Percentiles rank a stretch among this genome's conserved stretches.
phyloP scores from a whole-genome alignment of 2,329 filamentous ascomycete genomes.

The Cadophora luteo-olivacea region DNA sequence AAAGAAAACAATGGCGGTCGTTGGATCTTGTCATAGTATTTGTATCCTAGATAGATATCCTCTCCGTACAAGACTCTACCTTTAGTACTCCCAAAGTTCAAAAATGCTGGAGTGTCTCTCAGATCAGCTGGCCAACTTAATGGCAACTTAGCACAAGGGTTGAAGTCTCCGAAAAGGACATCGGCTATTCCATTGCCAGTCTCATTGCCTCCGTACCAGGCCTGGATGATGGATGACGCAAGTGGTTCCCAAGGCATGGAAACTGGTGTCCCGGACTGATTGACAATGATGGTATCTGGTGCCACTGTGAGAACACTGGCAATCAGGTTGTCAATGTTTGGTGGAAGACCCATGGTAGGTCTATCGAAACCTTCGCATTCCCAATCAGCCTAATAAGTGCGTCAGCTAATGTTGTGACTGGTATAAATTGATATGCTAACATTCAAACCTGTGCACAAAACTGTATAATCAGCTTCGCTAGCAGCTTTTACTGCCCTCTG shows the following conservation, averaged over 20 bases:
- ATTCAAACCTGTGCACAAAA: slow-evolving; percentile 79
- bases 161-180: slow-evolving; percentile 65
- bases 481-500: slow-evolving; percentile 70
- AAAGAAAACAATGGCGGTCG: slow-evolving; percentile 49
- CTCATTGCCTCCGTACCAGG: slow-evolving; percentile 68
- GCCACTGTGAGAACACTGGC: slow-evolving; percentile 60
- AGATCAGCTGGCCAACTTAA: slow-evolving; percentile 62
- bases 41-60: slow-evolving; percentile 69
- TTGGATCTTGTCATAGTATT: slow-evolving; percentile 66
- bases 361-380: slow-evolving; percentile 46
- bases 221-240: slow-evolving; percentile 40
- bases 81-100: slow-evolving; percentile 62
- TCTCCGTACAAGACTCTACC: slow-evolving; percentile 68
- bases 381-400: slow-evolving; percentile 55
- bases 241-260: slow-evolving; percentile 56
- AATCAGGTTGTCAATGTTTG: slow-evolving; percentile 48
- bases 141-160: slow-evolving; percentile 66
- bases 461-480: slow-evolving; percentile 72
- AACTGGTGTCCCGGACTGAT: slow-evolving; percentile 66
- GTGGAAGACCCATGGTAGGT: slow-evolving; percentile 38
- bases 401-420: slow-evolving; percentile 59
- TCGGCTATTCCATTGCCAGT: slow-evolving; percentile 69
- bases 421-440: slow-evolving; percentile 37
- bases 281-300: slow-evolving; percentile 63
- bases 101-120: slow-evolving; percentile 66